Base-by-base conservation (phyloP, 2,329 filamentous ascomycete species). In the Neofusicoccum kwambonambiense region DNA sequence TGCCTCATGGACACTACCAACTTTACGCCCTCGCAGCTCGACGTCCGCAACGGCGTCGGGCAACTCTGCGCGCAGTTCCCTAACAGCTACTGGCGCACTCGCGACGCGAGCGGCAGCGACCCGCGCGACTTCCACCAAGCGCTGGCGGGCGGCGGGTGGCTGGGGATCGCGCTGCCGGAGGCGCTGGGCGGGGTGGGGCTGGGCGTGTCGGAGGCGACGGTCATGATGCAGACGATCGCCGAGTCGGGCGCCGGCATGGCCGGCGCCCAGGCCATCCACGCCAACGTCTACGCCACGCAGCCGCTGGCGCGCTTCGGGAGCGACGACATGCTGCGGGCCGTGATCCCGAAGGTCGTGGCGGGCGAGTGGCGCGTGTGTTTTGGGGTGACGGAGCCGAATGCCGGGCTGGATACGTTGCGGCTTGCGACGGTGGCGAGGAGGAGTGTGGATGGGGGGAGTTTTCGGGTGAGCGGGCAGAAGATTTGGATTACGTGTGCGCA, bases 401-500 rank as follows among this genome's bases (percentile, higher is more conserved):
- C 90, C 0, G 91, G 92, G 0, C 84, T 96, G 1, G 89, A 96
- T 66, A 96, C 91, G 0, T 79, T 93, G 11, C 86, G 88, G 47
- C 79, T 96, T 3, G 83, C 82, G 44, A 94, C 91, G 0, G 77
- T 79, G 5, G 91, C 91, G 0, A 83, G 76, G 35, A 85, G 83
- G 68, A 22, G 11, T 1, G 31, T 3, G 15, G 84, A 87, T 19
- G 85, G 85, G 0, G 80, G 84, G 13, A 83, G 80, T 3, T 96
- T 93, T 73, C 81, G 78, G 1, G 83, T 96, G 11, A 86, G 86
- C 0, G 91, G 92, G 0, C 90, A 94, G 74, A 96, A 96, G 79
- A 93, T 94, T 63, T 96, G 92, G 92, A 96, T 95, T 63, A 91
- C 91, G 0, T 93, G 87, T 62, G 92, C 92, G 0, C 91, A 96